phyloP scores from a whole-genome alignment of 1,284 basidiomycete genomes.

The Cryptococcus hybrid region DNA sequence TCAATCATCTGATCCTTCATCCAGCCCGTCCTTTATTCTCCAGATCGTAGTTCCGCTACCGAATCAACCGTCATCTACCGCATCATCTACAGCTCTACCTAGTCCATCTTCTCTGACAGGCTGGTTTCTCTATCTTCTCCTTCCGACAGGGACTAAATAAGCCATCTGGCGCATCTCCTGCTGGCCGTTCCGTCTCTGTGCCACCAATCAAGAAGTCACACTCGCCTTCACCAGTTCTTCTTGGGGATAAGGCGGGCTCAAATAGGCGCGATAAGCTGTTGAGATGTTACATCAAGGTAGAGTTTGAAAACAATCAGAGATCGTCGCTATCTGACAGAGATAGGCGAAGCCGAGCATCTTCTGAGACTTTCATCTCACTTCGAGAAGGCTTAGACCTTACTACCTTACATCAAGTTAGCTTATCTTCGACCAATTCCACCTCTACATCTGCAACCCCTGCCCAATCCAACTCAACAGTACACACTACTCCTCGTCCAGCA shows the following conservation, averaged over 20 bases:
- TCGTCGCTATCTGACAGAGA: not conserved
- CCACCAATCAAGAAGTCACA: constrained; percentile 15
- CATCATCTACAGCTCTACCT: not conserved
- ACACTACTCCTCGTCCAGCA: not conserved
- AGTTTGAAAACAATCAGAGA: constrained; percentile 7
- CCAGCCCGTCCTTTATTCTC: constrained; percentile 11
- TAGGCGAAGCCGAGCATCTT: constrained; percentile 4
- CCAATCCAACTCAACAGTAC: not conserved
- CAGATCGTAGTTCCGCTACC: constrained; percentile 36
- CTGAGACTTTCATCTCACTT: constrained; percentile 6
- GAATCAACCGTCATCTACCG: not conserved
- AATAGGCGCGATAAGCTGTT: constrained; percentile 8
- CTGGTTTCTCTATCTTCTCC: constrained; percentile 15
- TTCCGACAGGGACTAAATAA: not conserved
- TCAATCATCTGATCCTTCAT: not conserved
- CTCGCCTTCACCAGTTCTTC: constrained; percentile 6
- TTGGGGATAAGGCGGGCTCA: constrained; percentile 1
- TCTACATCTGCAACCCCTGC: not conserved
- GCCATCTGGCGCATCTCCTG: constrained; percentile 2
- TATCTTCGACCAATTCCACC: not conserved
- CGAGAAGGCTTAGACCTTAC: constrained; percentile 8
- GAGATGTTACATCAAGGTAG: constrained; percentile 22
- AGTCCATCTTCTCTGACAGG: constrained; percentile 7
- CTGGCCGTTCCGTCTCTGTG: constrained; percentile 19
- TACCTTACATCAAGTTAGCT: not conserved